Base-by-base conservation (phyloP, 2,329 filamentous ascomycete species). In the Trichoderma breve region DNA sequence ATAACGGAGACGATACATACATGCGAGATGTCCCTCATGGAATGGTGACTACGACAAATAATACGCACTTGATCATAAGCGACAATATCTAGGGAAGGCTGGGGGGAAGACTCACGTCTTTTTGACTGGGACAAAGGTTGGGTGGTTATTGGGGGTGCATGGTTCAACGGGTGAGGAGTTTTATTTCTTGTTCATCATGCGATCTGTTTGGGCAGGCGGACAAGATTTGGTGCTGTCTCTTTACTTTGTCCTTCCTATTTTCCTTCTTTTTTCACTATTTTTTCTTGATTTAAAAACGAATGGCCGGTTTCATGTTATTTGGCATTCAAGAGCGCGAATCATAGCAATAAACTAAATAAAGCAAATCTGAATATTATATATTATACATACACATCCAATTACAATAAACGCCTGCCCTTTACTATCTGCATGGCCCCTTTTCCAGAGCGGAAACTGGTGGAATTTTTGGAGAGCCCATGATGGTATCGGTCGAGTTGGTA, bases 301-400 rank as follows among this genome's bases (percentile, higher is more conserved):
- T n/a, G 55, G 36, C 34, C 34, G 36, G 36, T 61, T 43, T 55
- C 51, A 58, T 39, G 24, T 57, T 34, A 5, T 69, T 61, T 66
- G 30, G 64, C 32, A 67, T 58, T 67, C 57, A 58, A 39, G 32
- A 67, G 64, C 64, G 64, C 51, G 51, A 43, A 58, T 26, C 6
- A n/a, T 61, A 61, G 36, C 39, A 51, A 69, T 69, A 61, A 70
- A 36, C 7, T 30, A 64, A 21, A 34, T 55, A 47, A 70, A 62
- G n/a, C 21, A 65, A 65, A 28, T 18, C 8, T 24, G 43, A 65
- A 64, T n/a, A 58, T 60, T 34, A 39, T 32, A 26, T 58, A 30
- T 28, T 8, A 70, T 32, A 11, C 12, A 30, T 18, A 43, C 26
- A 58, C 28, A 47, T 12, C 5, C 18, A 6, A 15, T 6, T 9